Evolutionary conservation across 208 protist genomes (phyloP).

Genomic region (Leishmania guyanensis): DNA sequence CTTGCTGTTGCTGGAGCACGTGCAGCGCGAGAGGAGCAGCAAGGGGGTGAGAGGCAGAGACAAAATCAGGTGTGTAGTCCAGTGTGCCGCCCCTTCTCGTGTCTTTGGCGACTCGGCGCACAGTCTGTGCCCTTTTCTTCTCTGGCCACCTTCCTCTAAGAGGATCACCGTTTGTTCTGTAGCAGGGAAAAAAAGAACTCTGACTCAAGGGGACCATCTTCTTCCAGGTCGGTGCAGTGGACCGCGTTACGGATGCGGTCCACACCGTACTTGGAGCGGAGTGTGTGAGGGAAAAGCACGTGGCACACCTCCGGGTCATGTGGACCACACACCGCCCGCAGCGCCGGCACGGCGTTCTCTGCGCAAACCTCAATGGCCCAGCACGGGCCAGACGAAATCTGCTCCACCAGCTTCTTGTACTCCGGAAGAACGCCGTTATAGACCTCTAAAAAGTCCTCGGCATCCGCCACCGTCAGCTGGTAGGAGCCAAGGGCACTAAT

Average conservation of each 20-base stretch:
- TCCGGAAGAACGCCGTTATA: constrained; percentile 96
- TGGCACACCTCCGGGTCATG: constrained; percentile 92
- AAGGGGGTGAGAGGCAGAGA: constrained; percentile 1
- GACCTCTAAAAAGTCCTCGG: constrained; percentile 97
- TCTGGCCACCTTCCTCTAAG: neutral
- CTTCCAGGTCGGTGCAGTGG: constrained; percentile 97
- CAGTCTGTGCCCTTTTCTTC: neutral
- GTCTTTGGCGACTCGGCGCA: neutral
- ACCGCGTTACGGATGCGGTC: constrained; percentile 91
- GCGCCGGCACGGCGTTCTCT: constrained; percentile 80
- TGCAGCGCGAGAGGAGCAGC: constrained; percentile 1
- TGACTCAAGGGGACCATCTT: constrained; percentile 95
- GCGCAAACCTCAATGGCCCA: constrained; percentile 90
- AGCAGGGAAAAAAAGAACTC: constrained; percentile 94
- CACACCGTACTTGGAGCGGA: constrained; percentile 91
- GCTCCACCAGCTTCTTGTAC: constrained; percentile 92
- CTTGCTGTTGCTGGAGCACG: constrained; percentile 5
- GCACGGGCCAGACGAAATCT: constrained; percentile 89
- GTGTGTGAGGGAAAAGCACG: constrained; percentile 91
- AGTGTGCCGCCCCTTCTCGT: neutral
- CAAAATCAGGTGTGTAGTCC: neutral
- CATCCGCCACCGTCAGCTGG: constrained; percentile 84
- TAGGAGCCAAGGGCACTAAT: constrained; percentile 93
- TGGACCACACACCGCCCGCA: constrained; percentile 90
- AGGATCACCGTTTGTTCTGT: constrained; percentile 60